Evolutionary conservation across 768 basidiomycete species (phyloP), one percentile per base, ranked within the genome.

Genomic region (Asterophora lycoperdoides): DNA sequence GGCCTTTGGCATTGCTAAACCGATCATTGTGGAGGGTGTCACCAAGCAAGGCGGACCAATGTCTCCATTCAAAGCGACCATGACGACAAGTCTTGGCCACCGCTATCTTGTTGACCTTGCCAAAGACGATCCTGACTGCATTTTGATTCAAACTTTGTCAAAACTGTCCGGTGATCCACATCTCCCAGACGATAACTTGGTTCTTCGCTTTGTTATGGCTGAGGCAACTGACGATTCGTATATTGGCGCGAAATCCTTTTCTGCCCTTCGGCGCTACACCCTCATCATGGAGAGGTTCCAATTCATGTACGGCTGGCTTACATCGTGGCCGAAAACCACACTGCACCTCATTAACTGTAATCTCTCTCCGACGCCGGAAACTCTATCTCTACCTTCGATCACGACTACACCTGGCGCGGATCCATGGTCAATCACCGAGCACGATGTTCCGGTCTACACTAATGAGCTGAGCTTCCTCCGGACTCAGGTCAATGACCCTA

Each of bases 201-300:
- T 18, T 11, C 36, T 57, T 6, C 26, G 33, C 2, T 52, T 59
- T 10, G 44, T 54, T 13, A 61, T 63, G 56, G 56, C 59, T 17
- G 57, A 63, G 41, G 62, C 62, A 6, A 61, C 56, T 6, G 60
- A 64, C 44, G 59, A 64, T 30, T 52, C 55, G 0, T 56, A 50
- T 19, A 40, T 63, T n/a, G 55, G 51, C 28, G 38, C 54, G 5
- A 53, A 29, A n/a, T 39, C 41, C 10, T 20, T 51, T 9, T 8
- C 38, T 6, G 37, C 47, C 5, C 51, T 54, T 3, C 15, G 20
- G 8, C 41, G 34, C 14, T 44, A 33, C 29, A 50, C 54, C 5
- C 46, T 56, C 1, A 19, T 19, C 0, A 60, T 57, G 52, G 59
- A 60, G 38, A 44, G 44, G 5, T 54, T 56, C 30, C 53, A 58